Conservation (phyloP, 768 basidiomycete species). For the Daedaleopsis sinensis region DNA sequence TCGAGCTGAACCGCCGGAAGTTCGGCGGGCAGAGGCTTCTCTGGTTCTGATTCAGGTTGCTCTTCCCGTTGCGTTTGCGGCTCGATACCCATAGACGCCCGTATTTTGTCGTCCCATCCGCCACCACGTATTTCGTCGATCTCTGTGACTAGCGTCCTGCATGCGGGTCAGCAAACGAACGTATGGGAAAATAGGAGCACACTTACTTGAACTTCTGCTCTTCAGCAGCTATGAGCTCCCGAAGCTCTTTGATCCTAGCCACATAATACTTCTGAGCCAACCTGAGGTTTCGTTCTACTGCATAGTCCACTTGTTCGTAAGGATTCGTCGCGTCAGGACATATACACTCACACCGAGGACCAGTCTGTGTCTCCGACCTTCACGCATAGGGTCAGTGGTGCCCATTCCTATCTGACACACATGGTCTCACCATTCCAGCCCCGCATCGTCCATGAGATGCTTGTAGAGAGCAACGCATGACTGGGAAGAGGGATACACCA, state of each 20-base stretch:
- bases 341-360: constrained; percentile 48
- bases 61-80: background rate
- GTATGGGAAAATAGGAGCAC: background rate
- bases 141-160: constrained; percentile 67
- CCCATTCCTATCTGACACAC: constrained; percentile 11
- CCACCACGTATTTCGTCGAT: constrained; percentile 78
- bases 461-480: constrained; percentile 70
- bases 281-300: constrained; percentile 65
- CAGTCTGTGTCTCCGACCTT: constrained; percentile 53
- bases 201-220: constrained; percentile 79
- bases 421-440: constrained; percentile 58
- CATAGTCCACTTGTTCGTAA: constrained; percentile 9
- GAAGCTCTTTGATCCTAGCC: constrained; percentile 70
- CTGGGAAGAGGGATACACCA: constrained; percentile 40
- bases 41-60: background rate
- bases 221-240: constrained; percentile 68
- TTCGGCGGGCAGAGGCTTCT: background rate
- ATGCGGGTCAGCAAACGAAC: background rate
- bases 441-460: constrained; percentile 68
- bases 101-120: constrained; percentile 59
- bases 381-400: background rate
- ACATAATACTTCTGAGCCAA: constrained; percentile 79
- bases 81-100: constrained; percentile 14
- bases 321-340: background rate
- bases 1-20: background rate